Evolutionary conservation across 176 grass and related monocot genomes (phyloP), one percentile per base, ranked within the genome.

Genomic region (Themeda triandra): DNA sequence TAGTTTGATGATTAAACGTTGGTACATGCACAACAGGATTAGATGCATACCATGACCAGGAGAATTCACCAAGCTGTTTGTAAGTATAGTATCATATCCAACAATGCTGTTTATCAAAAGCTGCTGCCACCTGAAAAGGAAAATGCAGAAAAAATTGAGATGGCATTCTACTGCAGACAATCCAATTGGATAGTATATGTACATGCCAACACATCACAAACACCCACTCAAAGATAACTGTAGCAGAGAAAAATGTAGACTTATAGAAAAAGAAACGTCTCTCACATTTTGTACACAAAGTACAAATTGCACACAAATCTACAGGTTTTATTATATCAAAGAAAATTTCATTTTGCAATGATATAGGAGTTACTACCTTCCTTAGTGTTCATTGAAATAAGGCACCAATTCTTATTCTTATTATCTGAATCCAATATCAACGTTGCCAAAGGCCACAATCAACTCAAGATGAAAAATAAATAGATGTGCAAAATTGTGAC

Each of bases 61-160:
- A 79, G 88, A 96, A 81, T 85, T 99, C 77, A 96, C 83, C 77
- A 99, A 92, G 82, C 93, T 99, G 80, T 99, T 99, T 69, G 88
- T 95, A 84, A 99, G 93, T 84, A 99, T 99, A 72, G 96, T 99
- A 87, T 99, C 96, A 88, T 99, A 96, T 27, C 96, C 96, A 91
- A 99, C 96, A 83, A 99, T 86, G 76, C 81, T 89, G 87, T 99
- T 99, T 87, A 99, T 96, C 76, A 99, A 76, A 89, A 99, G 96
- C 51, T 94, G 96, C 80, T 99, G 96, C 96, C 96, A 99, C 88
- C 96, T 99, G 81, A 80, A 90, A 94, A 73, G 40, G 17, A 25
- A 88, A 65, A 73, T 12, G 15, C 13, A 76, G 33, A 60, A 37
- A 51, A 67, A 13, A 13, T 49, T 44, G 9, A 17, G 14, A 19